A percentile compares a stretch with the other conserved stretches of the same genome.
Evolutionary conservation across 441 rosid genomes (phyloP).

Genomic region (Aquilaria agallochum): DNA sequence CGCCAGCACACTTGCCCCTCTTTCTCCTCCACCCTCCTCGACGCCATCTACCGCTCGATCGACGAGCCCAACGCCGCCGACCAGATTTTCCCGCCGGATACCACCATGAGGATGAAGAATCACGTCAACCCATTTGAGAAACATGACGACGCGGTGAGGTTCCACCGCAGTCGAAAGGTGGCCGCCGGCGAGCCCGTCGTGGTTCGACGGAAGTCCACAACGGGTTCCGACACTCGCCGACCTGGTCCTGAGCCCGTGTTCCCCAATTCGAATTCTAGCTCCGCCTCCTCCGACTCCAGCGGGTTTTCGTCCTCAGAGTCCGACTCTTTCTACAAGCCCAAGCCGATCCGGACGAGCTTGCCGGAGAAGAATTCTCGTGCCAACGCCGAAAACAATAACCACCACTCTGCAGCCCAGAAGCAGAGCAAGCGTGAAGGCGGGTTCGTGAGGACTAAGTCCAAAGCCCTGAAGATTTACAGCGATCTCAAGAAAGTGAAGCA

Average conservation of each 20-base stretch:
- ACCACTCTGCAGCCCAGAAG: conserved; percentile 13
- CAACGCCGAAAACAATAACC: conserved; percentile 3
- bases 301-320: conserved; percentile 51
- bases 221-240: conserved; percentile 26
- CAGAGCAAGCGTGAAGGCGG: conserved; percentile 30
- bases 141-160: conserved; percentile 12
- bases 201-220: conserved; percentile 41
- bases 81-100: conserved; percentile 19
- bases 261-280: conserved; percentile 43
- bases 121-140: conserved; percentile 11
- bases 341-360: conserved; percentile 43
- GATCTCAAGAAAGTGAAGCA: conserved; percentile 59
- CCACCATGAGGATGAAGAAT: conserved; percentile 28
- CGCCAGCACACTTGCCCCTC: conserved; percentile 29
- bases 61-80: conserved; percentile 32
- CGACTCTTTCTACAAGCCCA: conserved; percentile 39
- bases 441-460: conserved; percentile 44
- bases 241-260: conserved; percentile 16
- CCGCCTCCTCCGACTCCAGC: conserved; percentile 59
- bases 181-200: conserved; percentile 20
- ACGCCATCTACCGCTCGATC: conserved; percentile 66
- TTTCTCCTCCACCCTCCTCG: conserved; percentile 71
- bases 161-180: conserved; percentile 24
- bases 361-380: conserved; percentile 7
- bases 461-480: conserved; percentile 53